Base-by-base conservation (phyloP, 441 rosid species). In the Arabidopsis lyrata region DNA sequence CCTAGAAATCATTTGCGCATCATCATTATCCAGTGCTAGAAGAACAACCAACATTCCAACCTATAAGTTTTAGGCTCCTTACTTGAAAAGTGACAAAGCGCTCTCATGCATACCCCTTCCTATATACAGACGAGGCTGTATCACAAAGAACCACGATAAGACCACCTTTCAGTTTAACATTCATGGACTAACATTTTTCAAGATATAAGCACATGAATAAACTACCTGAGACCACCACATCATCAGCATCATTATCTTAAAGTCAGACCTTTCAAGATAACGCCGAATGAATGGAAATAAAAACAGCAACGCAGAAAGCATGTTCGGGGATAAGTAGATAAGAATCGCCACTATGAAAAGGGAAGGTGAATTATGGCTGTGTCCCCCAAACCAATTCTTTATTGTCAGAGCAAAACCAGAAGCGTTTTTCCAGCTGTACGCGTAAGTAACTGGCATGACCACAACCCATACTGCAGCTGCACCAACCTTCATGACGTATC, bases 31-130 rank as follows among this genome's bases (percentile, higher is more conserved):
- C 39, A 63, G 49, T 52, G 52, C 44, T 16, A 24, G 64, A 56
- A 74, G 12, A 24, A 41, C 18, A 41, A 32, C 69, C 13, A 47
- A 62, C 12, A 27, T 11, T 48, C 58, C 31, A 60, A 47, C 60
- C 10, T 11, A 54, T 20, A n/a, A 41, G 60, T 48, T 69, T 36
- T 63, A 15, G 44, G 44, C 13, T 24, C 55, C 90, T 87, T 88
- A 89, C 97, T 86, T 83, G 80, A 91, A 68, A 79, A 89, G 93
- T 62, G 97, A 83, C 70, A 85, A 56, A 0, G 84, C 73, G 72
- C 92, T 86, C 85, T 89, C 97, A 77, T 91, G 97, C 97, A 91
- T 91, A 78, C 92, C 97, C 81, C 97, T 87, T 75, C 97, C 97
- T 77, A 90, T 86, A 76, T 87, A 92, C 64, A 89, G 86, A 63